A percentile compares a stretch with the other conserved stretches of the same genome.
Conservation (phyloP, 2,329 filamentous ascomycete species). For the Penicillium concentricum region DNA sequence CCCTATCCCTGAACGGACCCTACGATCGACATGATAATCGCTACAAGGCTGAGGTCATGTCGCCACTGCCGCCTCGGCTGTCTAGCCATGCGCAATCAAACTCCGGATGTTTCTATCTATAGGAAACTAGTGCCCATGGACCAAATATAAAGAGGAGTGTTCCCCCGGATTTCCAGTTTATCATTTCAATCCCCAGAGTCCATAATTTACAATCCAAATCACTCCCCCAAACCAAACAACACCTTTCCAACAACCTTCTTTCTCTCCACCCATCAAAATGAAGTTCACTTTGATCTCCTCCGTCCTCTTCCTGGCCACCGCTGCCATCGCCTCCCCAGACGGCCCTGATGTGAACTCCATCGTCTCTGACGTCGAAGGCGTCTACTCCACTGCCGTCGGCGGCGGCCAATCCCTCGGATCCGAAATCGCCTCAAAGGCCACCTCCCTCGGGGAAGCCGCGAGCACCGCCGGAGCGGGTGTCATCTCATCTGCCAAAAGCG, state of each 20-base stretch:
- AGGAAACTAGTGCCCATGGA: background rate
- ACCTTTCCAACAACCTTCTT: background rate
- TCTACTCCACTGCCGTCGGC: background rate
- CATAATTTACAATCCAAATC: background rate
- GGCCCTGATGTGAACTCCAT: slow-evolving; percentile 16
- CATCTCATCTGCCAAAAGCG: slow-evolving; percentile 14
- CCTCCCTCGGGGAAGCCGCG: slow-evolving; percentile 6
- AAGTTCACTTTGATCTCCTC: slow-evolving; percentile 29
- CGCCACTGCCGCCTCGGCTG: slow-evolving; percentile 13
- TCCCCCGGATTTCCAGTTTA: background rate
- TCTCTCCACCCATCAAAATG: slow-evolving; percentile 22
- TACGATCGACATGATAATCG: slow-evolving; percentile 8
- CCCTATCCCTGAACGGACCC: slow-evolving; percentile 1
- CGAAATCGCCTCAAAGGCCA: slow-evolving; percentile 11
- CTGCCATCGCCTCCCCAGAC: slow-evolving; percentile 21
- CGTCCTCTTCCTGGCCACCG: slow-evolving; percentile 24
- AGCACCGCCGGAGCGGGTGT: slow-evolving; percentile 16
- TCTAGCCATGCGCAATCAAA: background rate
- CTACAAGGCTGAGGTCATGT: slow-evolving; percentile 14
- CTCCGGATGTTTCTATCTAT: slow-evolving; percentile 14
- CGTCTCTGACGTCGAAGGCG: slow-evolving; percentile 10
- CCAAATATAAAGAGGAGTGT: slow-evolving; percentile 4
- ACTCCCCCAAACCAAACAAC: background rate
- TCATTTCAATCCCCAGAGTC: background rate
- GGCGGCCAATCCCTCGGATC: slow-evolving; percentile 13